Percentiles rank a stretch among this genome's conserved stretches.
Conservation (phyloP, 1,284 basidiomycete genomes). For the Irpex sp. region DNA sequence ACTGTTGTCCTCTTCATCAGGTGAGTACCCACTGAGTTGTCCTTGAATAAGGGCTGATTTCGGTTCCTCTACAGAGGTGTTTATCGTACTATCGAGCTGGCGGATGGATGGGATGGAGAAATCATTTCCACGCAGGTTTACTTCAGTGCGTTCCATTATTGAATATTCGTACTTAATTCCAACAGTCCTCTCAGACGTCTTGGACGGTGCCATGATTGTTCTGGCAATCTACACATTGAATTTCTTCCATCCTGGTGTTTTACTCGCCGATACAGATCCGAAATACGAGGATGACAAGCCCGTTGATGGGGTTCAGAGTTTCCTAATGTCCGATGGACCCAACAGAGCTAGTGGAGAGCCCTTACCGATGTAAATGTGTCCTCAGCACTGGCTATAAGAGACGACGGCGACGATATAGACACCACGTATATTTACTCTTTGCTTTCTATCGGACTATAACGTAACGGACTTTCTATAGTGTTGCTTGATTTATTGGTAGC, state of each 20-base stretch:
- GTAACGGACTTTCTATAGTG: no score
- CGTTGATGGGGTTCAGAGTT: no score
- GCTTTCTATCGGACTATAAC: no score
- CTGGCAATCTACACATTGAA: slow-evolving; percentile 56
- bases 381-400: no score
- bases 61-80: slow-evolving; percentile 26
- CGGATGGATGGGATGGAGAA: slow-evolving; percentile 46
- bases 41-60: not conserved
- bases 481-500: no score
- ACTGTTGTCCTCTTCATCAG: slow-evolving; percentile 33
- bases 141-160: slow-evolving; percentile 37
- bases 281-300: no score
- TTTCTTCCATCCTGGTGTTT: slow-evolving; percentile 47
- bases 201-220: slow-evolving; percentile 60
- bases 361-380: no score
- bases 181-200: slow-evolving; percentile 36
- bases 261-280: slow-evolving; percentile 1
- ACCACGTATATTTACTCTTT: no score
- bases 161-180: not conserved
- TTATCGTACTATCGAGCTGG: slow-evolving; percentile 47
- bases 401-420: no score
- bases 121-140: slow-evolving; percentile 47
- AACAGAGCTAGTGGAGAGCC: no score
- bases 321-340: no score
- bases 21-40: slow-evolving; percentile 17